Evolutionary conservation across 2,329 filamentous ascomycete genomes (phyloP), one percentile per base, ranked within the genome.

Genomic region (Aureobasidium sp.): DNA sequence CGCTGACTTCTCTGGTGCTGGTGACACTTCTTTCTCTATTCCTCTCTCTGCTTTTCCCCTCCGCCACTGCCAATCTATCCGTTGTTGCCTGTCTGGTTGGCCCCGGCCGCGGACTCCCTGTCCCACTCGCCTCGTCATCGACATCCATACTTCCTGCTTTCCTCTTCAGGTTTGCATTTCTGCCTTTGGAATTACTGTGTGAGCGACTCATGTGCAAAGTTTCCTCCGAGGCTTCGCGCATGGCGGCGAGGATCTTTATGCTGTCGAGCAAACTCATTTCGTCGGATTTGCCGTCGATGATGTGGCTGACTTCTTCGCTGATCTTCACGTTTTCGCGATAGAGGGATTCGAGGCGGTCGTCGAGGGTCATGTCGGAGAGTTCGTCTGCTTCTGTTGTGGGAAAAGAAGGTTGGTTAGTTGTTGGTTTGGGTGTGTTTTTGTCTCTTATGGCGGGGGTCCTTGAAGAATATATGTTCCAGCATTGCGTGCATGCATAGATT

Each of bases 321-420:
- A 79, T 69, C 60, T 77, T 78, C 66, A 81, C 74, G 62, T 79
- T 78, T 44, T 79, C 77, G 39, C 79, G 76, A 47, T 79, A 75
- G 17, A 75, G 70, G 39, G 75, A 70, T 64, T 79, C 77, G 3
- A 81, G 73, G 33, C 76, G 74, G 50, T 75, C 72, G 65, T 80
- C 78, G 24, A 79, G 72, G n/a, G 70, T 68, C 14, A 72, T 68
- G 50, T 70, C 68, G 27, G 69, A 65, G 7, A 67, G 64, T 53
- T 72, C 70, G 50, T 65, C 66, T 19, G 65, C 66, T 15, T 72
- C 68, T 63, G 37, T 48, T 17, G 9, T 47, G 14, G 47, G 7
- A 12, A 64, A 50, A 54, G 47, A 78, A 67, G 44, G 75, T 39
- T 14, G 40, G 29, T 57, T 35, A 40, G 31, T 47, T 8, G 24